Percentiles rank a stretch among this genome's conserved stretches.
phyloP scores from a whole-genome alignment of 352 stramenopile genomes.

The Elongisporangium anandrum region DNA sequence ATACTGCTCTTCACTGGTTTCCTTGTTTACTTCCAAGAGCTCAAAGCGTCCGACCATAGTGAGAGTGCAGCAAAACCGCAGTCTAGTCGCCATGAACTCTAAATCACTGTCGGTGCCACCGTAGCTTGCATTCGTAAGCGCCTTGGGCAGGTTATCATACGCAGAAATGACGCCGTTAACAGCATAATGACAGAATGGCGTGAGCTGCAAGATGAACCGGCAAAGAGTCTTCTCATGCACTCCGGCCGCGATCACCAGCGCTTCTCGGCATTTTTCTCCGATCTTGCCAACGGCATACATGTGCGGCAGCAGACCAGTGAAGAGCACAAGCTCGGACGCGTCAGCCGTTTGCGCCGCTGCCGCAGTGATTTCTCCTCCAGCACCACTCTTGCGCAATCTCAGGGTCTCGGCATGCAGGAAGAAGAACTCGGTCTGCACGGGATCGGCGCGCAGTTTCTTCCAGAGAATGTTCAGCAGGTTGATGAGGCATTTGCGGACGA shows the following conservation, averaged over 20 bases:
- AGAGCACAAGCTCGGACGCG: slow-evolving; percentile 77
- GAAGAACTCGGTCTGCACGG: slow-evolving; percentile 87
- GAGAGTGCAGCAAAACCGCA: slow-evolving; percentile 85
- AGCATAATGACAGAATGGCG: slow-evolving; percentile 84
- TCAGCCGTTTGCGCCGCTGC: slow-evolving; percentile 33
- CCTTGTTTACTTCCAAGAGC: slow-evolving; percentile 41
- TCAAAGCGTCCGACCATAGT: slow-evolving; percentile 79
- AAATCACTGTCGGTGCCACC: slow-evolving; percentile 48
- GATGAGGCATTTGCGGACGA: slow-evolving; percentile 84
- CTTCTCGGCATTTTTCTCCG: slow-evolving; percentile 80
- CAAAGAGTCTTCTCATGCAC: slow-evolving; percentile 73
- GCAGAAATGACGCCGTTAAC: slow-evolving; percentile 81
- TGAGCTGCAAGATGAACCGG: slow-evolving; percentile 82
- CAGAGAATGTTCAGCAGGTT: slow-evolving; percentile 77
- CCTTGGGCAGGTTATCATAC: slow-evolving; percentile 76
- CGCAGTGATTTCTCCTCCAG: slow-evolving; percentile 21
- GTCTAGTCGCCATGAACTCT: slow-evolving; percentile 43
- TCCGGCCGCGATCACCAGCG: slow-evolving; percentile 71
- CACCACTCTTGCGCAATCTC: slow-evolving; percentile 39
- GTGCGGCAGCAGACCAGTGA: slow-evolving; percentile 76
- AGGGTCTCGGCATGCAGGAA: slow-evolving; percentile 67
- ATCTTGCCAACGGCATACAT: slow-evolving; percentile 82
- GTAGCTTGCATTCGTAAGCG: slow-evolving; percentile 23
- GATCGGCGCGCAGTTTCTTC: slow-evolving; percentile 82
- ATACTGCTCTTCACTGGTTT: slow-evolving; percentile 27